A percentile compares a stretch with the other conserved stretches of the same genome.
Evolutionary conservation across 192 early-diverging fungal species (phyloP).

Genomic region (Mortierella claussenii): DNA sequence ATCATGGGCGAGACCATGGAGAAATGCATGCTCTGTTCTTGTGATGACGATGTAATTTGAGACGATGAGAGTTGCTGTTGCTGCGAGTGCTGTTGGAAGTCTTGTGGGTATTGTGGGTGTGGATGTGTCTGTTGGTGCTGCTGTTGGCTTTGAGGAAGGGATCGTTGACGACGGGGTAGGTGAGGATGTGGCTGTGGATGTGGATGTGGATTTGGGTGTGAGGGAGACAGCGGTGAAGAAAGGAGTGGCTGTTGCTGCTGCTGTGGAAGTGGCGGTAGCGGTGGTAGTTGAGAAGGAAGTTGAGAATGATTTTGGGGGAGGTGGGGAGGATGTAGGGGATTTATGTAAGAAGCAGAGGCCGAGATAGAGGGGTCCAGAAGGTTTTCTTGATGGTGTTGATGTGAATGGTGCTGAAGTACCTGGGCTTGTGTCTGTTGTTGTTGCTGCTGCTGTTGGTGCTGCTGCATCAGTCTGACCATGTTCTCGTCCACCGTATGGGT

Average conservation of each 20-base stretch:
- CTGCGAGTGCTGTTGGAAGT: neutral
- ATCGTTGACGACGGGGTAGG: slow-evolving; percentile 6
- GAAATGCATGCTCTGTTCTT: slow-evolving; percentile 35
- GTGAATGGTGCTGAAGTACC: slow-evolving; percentile 23
- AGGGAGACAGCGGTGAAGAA: neutral
- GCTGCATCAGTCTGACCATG: slow-evolving; percentile 27
- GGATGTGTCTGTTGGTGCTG: neutral
- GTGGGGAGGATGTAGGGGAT: slow-evolving; percentile 4
- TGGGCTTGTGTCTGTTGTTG: slow-evolving; percentile 9
- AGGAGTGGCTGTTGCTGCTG: slow-evolving; percentile 9
- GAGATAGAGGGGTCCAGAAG: slow-evolving; percentile 59
- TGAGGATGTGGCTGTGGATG: slow-evolving; percentile 8
- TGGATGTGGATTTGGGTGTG: slow-evolving; percentile 2
- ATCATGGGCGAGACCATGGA: slow-evolving; percentile 31
- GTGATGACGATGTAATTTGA: slow-evolving; percentile 1
- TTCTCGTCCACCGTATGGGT: slow-evolving; percentile 30
- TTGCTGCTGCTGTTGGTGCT: slow-evolving; percentile 27
- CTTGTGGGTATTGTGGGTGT: slow-evolving; percentile 1
- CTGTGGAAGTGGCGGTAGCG: neutral
- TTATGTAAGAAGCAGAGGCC: slow-evolving; percentile 15
- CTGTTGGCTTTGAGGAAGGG: neutral
- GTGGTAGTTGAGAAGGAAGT: neutral
- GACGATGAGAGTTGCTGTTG: neutral
- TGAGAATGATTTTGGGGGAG: slow-evolving; percentile 6
- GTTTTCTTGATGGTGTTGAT: slow-evolving; percentile 42